Conservation (phyloP, 805 yeast species). For the Metschnikowia santaceciliae region DNA sequence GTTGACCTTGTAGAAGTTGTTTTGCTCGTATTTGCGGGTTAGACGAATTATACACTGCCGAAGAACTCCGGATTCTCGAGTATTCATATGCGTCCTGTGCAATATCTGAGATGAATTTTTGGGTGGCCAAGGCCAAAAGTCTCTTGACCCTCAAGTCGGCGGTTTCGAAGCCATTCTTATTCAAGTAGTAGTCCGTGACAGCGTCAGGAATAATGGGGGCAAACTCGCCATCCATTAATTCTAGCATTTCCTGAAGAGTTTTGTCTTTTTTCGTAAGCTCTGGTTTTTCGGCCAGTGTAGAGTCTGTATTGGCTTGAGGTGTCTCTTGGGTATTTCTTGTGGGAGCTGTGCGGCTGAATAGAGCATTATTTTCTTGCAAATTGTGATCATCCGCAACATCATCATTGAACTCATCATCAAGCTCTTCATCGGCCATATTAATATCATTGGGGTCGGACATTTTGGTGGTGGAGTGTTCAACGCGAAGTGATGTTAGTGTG, state of each 20-base stretch:
- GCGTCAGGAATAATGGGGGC: constrained; percentile 97
- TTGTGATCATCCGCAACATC: constrained; percentile 13
- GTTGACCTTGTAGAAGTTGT: constrained; percentile 67
- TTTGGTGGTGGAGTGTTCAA: background rate
- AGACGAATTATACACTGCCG: constrained; percentile 78
- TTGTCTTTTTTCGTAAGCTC: constrained; percentile 75
- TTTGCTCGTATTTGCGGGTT: constrained; percentile 85
- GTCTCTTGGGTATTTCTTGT: background rate
- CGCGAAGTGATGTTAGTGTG: background rate
- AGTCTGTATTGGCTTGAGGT: constrained; percentile 9
- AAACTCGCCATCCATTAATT: constrained; percentile 81
- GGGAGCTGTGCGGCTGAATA: background rate
- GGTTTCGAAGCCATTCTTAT: constrained; percentile 80
- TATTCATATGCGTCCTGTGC: constrained; percentile 97
- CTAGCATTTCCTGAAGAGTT: constrained; percentile 76
- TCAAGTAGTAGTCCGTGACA: constrained; percentile 86
- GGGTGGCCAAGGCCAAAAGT: constrained; percentile 89
- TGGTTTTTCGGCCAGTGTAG: constrained; percentile 43
- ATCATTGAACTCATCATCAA: constrained; percentile 25
- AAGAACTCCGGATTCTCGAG: constrained; percentile 83
- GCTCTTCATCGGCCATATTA: constrained; percentile 14
- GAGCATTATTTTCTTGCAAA: background rate
- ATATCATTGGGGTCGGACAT: constrained; percentile 1
- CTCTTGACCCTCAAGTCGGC: constrained; percentile 72
- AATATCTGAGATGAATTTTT: constrained; percentile 87